Percentiles rank a stretch among this genome's conserved stretches.
Conservation (phyloP, 805 yeast genomes). For the Dipodascus geniculatus region DNA sequence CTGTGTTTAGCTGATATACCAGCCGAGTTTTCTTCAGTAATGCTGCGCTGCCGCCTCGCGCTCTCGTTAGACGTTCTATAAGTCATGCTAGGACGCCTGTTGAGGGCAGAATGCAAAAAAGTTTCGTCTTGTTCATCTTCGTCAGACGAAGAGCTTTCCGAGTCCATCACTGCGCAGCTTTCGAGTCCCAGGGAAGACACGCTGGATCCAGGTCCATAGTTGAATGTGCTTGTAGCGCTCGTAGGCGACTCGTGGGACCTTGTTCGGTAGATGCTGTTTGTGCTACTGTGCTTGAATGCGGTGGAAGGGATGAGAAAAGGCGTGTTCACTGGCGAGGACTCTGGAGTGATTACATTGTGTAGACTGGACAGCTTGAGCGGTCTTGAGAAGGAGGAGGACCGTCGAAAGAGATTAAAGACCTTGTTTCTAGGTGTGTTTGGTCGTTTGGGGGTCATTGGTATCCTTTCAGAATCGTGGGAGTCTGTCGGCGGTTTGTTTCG, state of each 20-base stretch:
- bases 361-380: not conserved
- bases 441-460: not conserved
- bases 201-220: conserved; percentile 13
- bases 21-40: not conserved
- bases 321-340: conserved; percentile 14
- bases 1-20: not conserved
- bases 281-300: not conserved
- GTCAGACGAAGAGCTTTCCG: conserved; percentile 6
- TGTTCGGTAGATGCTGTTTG: not conserved
- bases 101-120: conserved; percentile 11
- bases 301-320: conserved; percentile 5
- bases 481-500: not conserved
- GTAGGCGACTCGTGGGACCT: conserved; percentile 1
- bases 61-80: not conserved
- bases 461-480: not conserved
- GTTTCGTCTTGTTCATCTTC: conserved; percentile 10
- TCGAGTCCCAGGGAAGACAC: conserved; percentile 14
- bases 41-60: not conserved
- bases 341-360: conserved; percentile 9
- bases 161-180: conserved; percentile 4
- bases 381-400: not conserved
- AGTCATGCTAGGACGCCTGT: conserved; percentile 9
- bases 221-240: conserved; percentile 2
- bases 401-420: not conserved
- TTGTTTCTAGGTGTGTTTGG: not conserved